These are phyloP conservation scores for Epichloe hybrida DNA, from an alignment of 2,329 filamentous ascomycete species.

Conservation along the genomic window DNA sequence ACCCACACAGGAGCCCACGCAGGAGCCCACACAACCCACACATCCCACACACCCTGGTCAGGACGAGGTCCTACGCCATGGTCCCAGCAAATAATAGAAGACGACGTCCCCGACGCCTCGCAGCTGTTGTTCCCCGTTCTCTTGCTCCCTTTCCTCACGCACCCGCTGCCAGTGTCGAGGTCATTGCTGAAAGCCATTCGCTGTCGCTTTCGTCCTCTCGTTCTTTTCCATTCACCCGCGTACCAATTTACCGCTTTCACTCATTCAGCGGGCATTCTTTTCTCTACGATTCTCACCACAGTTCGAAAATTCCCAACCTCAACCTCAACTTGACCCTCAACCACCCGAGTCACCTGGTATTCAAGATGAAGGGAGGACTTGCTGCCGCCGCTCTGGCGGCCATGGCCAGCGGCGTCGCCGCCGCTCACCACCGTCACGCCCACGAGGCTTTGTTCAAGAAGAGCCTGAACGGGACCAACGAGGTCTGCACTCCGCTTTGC, in stretches of 20 bases:
- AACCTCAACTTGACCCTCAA: neutral
- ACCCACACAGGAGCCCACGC: neutral
- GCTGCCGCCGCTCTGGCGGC: slow-evolving; percentile 52
- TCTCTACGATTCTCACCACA: slow-evolving; percentile 5
- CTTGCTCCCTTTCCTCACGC: slow-evolving; percentile 28
- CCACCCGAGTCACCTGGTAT: slow-evolving; percentile 12
- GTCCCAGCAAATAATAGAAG: slow-evolving; percentile 22
- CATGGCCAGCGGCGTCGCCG: slow-evolving; percentile 41
- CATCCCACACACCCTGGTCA: neutral
- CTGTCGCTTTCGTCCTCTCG: slow-evolving; percentile 36
- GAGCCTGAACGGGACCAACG: slow-evolving; percentile 27
- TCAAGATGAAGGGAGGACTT: slow-evolving; percentile 62
- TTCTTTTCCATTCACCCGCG: slow-evolving; percentile 28
- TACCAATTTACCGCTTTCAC: slow-evolving; percentile 52
- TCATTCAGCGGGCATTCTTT: slow-evolving; percentile 77
- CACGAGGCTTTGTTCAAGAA: slow-evolving; percentile 49
- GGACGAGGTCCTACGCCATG: neutral
- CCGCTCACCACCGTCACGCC: slow-evolving; percentile 46
- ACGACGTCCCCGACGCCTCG: too few relatives aligned
- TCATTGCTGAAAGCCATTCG: slow-evolving; percentile 34
- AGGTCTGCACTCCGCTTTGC: slow-evolving; percentile 48
- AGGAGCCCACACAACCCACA: neutral
- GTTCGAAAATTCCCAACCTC: slow-evolving; percentile 6
- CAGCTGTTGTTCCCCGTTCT: too few relatives aligned
- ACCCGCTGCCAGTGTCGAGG: slow-evolving; percentile 31